phyloP scores from a whole-genome alignment of 2,329 filamentous ascomycete genomes.

The Fusarium illudens region DNA sequence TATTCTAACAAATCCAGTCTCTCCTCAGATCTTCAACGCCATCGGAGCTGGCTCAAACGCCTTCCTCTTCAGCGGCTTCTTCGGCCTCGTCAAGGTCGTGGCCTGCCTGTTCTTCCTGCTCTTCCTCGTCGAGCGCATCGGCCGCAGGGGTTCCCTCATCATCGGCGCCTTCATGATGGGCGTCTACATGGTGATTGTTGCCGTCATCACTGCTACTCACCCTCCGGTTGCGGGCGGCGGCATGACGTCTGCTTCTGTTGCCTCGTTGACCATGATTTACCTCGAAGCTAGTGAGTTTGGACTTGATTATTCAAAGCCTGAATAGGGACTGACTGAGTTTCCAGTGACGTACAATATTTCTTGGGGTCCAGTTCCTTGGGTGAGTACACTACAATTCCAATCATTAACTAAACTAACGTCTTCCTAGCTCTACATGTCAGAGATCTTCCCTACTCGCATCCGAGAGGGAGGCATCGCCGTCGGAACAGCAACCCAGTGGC shows the following conservation, averaged over 20 bases:
- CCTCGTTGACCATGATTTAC: conserved; percentile 60
- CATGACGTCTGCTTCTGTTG: conserved; percentile 52
- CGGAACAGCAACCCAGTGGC: conserved; percentile 60
- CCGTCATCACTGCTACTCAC: conserved; percentile 56
- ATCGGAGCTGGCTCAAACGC: conserved; percentile 58
- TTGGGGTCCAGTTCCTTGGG: conserved; percentile 63
- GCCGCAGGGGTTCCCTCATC: conserved; percentile 58
- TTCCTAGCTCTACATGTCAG: conserved; percentile 53
- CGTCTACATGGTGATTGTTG: conserved; percentile 61
- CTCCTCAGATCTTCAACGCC: conserved; percentile 60
- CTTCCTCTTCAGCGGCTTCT: conserved; percentile 61
- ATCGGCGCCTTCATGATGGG: conserved; percentile 60
- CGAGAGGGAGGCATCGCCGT: conserved; percentile 60
- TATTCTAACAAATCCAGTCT: conserved; percentile 43
- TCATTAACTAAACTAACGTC: not conserved
- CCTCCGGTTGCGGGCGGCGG: conserved; percentile 47
- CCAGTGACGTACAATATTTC: conserved; percentile 56
- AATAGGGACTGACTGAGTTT: not conserved
- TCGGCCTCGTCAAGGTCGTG: conserved; percentile 60
- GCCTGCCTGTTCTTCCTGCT: conserved; percentile 57
- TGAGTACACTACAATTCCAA: conserved; percentile 16
- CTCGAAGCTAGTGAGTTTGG: conserved; percentile 51
- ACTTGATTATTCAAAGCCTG: not conserved
- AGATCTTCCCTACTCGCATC: conserved; percentile 61
- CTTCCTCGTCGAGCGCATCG: conserved; percentile 59